phyloP scores from a whole-genome alignment of 2,329 filamentous ascomycete genomes.

The Verticillium tricorpus region DNA sequence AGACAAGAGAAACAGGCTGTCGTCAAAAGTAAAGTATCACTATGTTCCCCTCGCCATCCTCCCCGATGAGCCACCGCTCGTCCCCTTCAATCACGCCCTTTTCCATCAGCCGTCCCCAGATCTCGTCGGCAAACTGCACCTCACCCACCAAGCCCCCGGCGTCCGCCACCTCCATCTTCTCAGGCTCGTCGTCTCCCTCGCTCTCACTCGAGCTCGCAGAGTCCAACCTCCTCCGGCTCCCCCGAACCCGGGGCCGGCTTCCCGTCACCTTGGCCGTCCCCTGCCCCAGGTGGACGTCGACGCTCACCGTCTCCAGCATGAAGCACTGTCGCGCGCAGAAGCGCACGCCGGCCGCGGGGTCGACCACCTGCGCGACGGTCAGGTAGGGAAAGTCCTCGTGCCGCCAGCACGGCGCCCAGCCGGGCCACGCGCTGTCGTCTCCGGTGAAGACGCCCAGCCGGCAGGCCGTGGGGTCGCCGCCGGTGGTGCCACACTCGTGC shows the following conservation, averaged over 20 bases:
- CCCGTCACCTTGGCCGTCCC: conserved; percentile 20
- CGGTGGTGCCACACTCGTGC: conserved; percentile 39
- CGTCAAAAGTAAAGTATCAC: conserved; percentile 48
- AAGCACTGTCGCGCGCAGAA: conserved; percentile 42
- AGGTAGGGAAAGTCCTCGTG: conserved; percentile 50
- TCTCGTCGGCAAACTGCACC: conserved; percentile 34
- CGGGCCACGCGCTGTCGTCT: conserved; percentile 12
- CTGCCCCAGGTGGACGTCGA: conserved; percentile 35
- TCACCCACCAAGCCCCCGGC: conserved; percentile 18
- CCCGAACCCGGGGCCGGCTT: conserved; percentile 11
- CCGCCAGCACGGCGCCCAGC: conserved; percentile 45
- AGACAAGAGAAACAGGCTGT: too few species aligned
- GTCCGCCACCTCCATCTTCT: not conserved
- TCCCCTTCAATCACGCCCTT: conserved; percentile 54
- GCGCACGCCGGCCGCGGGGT: conserved; percentile 37
- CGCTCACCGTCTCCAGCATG: conserved; percentile 39
- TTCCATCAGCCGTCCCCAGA: conserved; percentile 44
- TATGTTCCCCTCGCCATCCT: conserved; percentile 45
- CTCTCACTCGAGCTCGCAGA: not conserved
- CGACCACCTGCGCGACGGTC: conserved; percentile 40
- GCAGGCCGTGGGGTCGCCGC: conserved; percentile 38
- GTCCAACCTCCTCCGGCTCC: conserved; percentile 12
- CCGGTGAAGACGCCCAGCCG: conserved; percentile 16
- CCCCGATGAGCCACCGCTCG: conserved; percentile 58
- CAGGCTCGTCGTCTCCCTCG: not conserved